Base-by-base conservation (phyloP, 169 alveolate genomes). In the Besnoitia besnoiti region DNA sequence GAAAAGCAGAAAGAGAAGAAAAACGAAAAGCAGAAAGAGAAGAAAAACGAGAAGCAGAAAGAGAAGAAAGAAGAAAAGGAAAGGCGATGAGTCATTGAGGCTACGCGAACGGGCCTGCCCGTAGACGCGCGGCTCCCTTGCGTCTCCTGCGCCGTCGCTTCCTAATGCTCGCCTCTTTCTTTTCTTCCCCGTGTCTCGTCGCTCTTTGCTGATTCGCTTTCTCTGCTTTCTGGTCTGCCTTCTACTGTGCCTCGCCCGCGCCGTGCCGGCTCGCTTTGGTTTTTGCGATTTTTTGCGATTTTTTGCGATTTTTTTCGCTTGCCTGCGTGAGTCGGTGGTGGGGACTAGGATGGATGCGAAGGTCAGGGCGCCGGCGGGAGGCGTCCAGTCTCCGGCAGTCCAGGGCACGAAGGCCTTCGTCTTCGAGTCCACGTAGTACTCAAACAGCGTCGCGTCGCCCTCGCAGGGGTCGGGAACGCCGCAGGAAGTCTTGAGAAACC, bases 331-430 rank as follows among this genome's bases (percentile, higher is more conserved):
- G 95, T 98, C 99, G 82, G 97, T 96, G 12, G 99, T 98, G 84
- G 99, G 99, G 89, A 98, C 97, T 61, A 98, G 96, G 73, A 98
- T 96, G 44, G 98, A 96, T 10, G 99, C 97, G 96, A 98, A 97
- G 46, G 97, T 94, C 59, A 97, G 89, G 37, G 77, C 40, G 79
- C 97, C 97, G 42, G 96, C 96, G 55, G 98, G 98, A 47, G 96
- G 96, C 39, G 91, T 94, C 97, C 98, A 98, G 51, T 95, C 97
- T 96, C 82, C 89, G 12, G 94, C 90, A 35, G 33, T 61, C 91
- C 92, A 79, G 39, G 30, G 39, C 42, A 47, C 67, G 39, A 91
- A 91, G 35, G 47, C 67, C 33, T 75, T 84, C 44, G 92, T 91
- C 85, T 84, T 67, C 55, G 55, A 75, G 55, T 85, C 89, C 59